Evolutionary conservation across 257 asterid genomes (phyloP), one percentile per base, ranked within the genome.

Genomic region (Solanum ahanhuiri): DNA sequence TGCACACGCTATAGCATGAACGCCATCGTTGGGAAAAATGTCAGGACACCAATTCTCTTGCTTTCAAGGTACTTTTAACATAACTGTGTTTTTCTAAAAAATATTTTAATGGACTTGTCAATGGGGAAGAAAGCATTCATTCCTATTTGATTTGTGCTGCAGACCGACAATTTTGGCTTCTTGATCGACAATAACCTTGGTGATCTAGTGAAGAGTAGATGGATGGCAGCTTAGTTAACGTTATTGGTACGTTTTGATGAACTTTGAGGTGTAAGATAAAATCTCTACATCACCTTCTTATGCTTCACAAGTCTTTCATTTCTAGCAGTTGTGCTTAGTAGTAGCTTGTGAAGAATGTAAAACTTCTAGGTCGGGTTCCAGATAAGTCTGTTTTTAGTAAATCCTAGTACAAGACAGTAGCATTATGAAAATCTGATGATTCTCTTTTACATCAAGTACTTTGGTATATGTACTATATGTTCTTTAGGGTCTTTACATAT

Each of bases 1-100:
- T 12, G 8, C 58, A 75, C 34, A 39, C 8, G 4, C 4, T 37
- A 23, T 25, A 23, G 34, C 34, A 8, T 17, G 31, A 7, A 31
- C 3, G 6, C 43, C 23, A 18, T 33, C 7, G 5, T 31, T 7
- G 5, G 34, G 20, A 17, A 31, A 31, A 31, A 3, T 6, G 6
- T 23, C 64, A 7, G 39, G 34, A 43, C 25, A 28, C 87, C 25
- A 64, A 39, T n/a, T 84, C 9, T 77, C 83, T 51, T 60, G 30
- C 76, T 69, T 63, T 39, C 45, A 37, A 86, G 90, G 90, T 88
- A 82, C 63, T 58, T 58, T 81, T 48, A 11, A 17, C 41, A 48
- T 81, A 4, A 8, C 14, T 81, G 3, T 81, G 33, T 48, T 48
- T 28, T 45, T 43, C 25, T 12, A 3, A 23, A 30, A 14, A 5